Evolutionary conservation across 768 basidiomycete genomes (phyloP).

Genomic region (Mycena belliarum): DNA sequence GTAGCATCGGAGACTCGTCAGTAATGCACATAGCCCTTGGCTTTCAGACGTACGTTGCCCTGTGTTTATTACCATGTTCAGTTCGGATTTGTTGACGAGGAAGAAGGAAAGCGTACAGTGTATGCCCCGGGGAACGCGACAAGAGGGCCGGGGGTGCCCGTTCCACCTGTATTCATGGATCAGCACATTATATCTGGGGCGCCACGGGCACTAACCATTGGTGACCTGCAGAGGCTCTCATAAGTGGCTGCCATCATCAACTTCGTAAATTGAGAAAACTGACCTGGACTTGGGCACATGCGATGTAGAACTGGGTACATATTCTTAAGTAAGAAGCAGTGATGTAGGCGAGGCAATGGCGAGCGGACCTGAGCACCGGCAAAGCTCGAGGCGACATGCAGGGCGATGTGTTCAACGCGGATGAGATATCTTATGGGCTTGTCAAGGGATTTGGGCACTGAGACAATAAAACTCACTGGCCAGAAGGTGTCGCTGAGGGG

Average conservation of each 20-base stretch:
- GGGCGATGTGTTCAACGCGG: slow-evolving; percentile 20
- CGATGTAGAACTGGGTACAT: slow-evolving; percentile 22
- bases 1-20: not conserved
- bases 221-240: not conserved
- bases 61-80: not conserved
- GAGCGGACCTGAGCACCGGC: slow-evolving; percentile 10
- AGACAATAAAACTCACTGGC: slow-evolving; percentile 11
- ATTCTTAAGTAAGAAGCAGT: too few relatives aligned
- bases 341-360: too few relatives aligned
- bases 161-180: slow-evolving; percentile 21
- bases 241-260: too few relatives aligned
- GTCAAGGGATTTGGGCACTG: not conserved
- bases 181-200: not conserved
- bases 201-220: not conserved
- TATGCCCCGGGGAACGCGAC: slow-evolving; percentile 39
- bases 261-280: slow-evolving; percentile 14
- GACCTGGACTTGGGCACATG: slow-evolving; percentile 33
- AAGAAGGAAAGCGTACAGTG: slow-evolving; percentile 19
- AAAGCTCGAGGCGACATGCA: slow-evolving; percentile 12
- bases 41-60: slow-evolving; percentile 19
- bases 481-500: slow-evolving; percentile 13
- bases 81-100: too few relatives aligned
- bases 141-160: slow-evolving; percentile 34
- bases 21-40: not conserved
- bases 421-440: slow-evolving; percentile 13